Conservation (phyloP, 225 moss, liverwort and hornwort genomes). For the Rhytidiadelphus loreus region DNA sequence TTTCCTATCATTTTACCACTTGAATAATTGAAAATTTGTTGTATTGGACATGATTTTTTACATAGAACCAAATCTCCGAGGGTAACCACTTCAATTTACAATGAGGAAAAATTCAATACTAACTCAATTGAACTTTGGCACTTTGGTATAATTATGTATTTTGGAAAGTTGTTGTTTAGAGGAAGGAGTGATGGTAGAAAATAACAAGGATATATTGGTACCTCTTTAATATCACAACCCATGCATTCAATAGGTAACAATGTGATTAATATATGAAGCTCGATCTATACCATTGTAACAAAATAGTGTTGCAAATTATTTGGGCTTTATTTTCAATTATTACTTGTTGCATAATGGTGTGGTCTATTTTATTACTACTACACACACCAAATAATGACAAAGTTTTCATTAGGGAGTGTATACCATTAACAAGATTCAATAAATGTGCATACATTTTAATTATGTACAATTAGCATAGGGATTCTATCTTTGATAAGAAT, state of each 20-base stretch:
- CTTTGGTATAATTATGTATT: neutral
- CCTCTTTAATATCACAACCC: neutral
- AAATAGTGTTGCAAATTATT: too few species aligned
- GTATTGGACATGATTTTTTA: accelerated
- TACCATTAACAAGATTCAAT: neutral
- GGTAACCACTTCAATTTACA: neutral
- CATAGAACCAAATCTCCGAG: accelerated
- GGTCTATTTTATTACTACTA: neutral
- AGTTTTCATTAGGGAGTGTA: neutral
- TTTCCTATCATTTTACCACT: neutral
- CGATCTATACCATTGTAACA: too few species aligned
- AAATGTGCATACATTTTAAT: neutral
- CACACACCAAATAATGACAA: accelerated
- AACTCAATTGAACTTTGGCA: neutral
- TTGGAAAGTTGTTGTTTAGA: neutral
- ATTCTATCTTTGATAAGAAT: neutral
- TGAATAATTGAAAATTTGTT: neutral
- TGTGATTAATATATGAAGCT: too few species aligned
- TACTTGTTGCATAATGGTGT: neutral
- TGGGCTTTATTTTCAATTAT: too few species aligned
- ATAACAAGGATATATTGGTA: accelerated
- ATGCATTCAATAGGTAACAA: neutral
- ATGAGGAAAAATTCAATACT: neutral
- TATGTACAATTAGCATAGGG: accelerated
- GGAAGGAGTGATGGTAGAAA: too few species aligned